phyloP scores from a whole-genome alignment of 2,329 filamentous ascomycete species.

The Diaporthe sp. region DNA sequence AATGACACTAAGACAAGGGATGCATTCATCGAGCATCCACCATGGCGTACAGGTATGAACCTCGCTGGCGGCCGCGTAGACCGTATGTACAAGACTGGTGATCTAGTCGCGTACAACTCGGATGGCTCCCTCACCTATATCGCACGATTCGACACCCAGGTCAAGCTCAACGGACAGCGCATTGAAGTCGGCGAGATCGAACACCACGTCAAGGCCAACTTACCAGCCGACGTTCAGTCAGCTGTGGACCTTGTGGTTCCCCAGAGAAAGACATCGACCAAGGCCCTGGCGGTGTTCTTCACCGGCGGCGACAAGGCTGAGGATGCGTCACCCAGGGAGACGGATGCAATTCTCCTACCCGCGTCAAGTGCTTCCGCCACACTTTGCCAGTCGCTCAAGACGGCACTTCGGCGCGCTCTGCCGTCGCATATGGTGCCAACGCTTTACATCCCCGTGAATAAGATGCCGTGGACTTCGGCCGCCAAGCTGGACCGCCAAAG shows the following conservation, averaged over 20 bases:
- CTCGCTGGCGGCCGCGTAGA: not conserved
- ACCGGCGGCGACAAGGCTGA: not conserved
- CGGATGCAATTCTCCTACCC: not conserved
- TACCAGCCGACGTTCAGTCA: slow-evolving; percentile 11
- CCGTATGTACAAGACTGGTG: slow-evolving; percentile 54
- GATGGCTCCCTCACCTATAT: slow-evolving; percentile 47
- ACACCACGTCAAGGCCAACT: slow-evolving; percentile 7
- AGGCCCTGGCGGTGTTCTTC: slow-evolving; percentile 53
- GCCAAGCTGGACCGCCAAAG: slow-evolving; percentile 19
- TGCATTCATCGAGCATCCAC: not conserved
- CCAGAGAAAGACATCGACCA: slow-evolving; percentile 30
- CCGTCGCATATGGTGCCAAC: slow-evolving; percentile 16
- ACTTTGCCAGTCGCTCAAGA: not conserved
- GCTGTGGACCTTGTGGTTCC: slow-evolving; percentile 13
- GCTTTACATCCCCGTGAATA: slow-evolving; percentile 8
- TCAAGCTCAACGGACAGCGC: slow-evolving; percentile 63
- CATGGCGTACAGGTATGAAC: not conserved
- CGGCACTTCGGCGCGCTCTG: slow-evolving; percentile 1
- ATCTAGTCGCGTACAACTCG: slow-evolving; percentile 49
- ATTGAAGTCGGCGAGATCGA: slow-evolving; percentile 52
- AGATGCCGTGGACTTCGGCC: slow-evolving; percentile 1
- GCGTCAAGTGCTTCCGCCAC: not conserved
- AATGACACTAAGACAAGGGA: not conserved
- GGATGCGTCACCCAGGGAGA: slow-evolving; percentile 33
- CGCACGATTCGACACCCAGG: slow-evolving; percentile 57